A percentile compares a stretch with the other conserved stretches of the same genome.
Conservation (phyloP, 345 rosid genomes). For the Lagerstroemia speciosa region DNA sequence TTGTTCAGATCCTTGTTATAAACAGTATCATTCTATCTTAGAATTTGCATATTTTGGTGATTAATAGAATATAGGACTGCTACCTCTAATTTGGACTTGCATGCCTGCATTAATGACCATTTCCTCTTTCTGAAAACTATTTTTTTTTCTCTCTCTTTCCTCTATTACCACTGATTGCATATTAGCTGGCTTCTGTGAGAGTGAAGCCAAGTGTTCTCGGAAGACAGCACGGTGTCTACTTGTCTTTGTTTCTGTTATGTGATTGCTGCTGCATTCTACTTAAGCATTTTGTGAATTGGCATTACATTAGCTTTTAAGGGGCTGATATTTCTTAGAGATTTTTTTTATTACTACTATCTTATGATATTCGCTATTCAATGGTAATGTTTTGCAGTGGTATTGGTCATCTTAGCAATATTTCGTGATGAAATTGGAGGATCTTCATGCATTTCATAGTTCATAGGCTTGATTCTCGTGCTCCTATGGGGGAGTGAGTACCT, state of each 20-base stretch:
- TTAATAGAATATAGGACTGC: background rate
- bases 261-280: background rate
- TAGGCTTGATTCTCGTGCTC: background rate
- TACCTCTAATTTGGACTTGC: background rate
- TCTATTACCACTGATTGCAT: background rate
- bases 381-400: background rate
- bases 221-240: background rate
- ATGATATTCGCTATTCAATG: background rate
- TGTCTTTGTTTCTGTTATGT: background rate
- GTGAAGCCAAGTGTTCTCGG: background rate
- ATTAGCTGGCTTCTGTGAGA: background rate
- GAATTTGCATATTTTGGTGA: background rate
- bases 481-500: constrained; percentile 9
- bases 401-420: background rate
- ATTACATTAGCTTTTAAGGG: background rate
- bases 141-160: background rate
- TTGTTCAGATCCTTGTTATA: background rate
- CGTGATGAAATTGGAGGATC: background rate
- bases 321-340: no score
- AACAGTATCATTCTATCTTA: background rate
- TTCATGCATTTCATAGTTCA: background rate
- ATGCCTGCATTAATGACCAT: background rate
- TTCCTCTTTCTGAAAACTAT: background rate
- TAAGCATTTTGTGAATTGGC: background rate
- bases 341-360: background rate